These are phyloP conservation scores for Baeospora myosura DNA, from an alignment of 1,284 basidiomycete genomes.

Conservation along the genomic window DNA sequence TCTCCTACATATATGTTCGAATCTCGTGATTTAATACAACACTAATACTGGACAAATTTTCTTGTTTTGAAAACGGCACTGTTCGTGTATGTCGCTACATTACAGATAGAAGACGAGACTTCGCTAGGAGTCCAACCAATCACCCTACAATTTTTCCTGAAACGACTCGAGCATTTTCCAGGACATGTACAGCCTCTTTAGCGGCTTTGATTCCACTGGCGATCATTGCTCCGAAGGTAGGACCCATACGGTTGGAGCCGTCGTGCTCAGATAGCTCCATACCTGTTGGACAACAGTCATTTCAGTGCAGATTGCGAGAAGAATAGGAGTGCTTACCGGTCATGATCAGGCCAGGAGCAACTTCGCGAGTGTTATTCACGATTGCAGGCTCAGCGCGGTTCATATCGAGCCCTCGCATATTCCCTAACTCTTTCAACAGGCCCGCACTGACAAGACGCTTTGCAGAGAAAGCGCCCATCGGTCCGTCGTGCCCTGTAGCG, in stretches of 20 bases:
- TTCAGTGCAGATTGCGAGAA: conserved; percentile 3
- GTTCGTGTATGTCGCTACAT: conserved; percentile 1
- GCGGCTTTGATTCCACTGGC: conserved; percentile 75
- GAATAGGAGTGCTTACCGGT: conserved; percentile 39
- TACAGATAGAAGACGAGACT: conserved; percentile 2
- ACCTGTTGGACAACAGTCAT: conserved; percentile 30
- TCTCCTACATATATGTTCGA: no score
- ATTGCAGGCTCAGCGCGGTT: conserved; percentile 72
- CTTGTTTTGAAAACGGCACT: no score
- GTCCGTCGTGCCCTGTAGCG: conserved; percentile 73
- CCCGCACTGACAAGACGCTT: conserved; percentile 77
- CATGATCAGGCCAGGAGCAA: conserved; percentile 73
- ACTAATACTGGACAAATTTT: no score
- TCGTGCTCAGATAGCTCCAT: conserved; percentile 85
- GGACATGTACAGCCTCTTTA: conserved; percentile 60
- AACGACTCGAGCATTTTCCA: conserved; percentile 52
- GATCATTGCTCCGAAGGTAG: conserved; percentile 81
- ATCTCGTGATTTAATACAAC: no score
- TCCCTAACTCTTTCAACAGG: conserved; percentile 69
- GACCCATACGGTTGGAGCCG: conserved; percentile 76
- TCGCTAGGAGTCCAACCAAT: conserved; percentile 13
- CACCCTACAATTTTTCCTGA: conserved; percentile 61
- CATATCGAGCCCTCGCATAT: conserved; percentile 79
- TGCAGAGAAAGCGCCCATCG: conserved; percentile 82
- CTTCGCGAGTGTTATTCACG: conserved; percentile 73